Base-by-base conservation (phyloP, 345 rosid genomes). In the Trapa bicornis region DNA sequence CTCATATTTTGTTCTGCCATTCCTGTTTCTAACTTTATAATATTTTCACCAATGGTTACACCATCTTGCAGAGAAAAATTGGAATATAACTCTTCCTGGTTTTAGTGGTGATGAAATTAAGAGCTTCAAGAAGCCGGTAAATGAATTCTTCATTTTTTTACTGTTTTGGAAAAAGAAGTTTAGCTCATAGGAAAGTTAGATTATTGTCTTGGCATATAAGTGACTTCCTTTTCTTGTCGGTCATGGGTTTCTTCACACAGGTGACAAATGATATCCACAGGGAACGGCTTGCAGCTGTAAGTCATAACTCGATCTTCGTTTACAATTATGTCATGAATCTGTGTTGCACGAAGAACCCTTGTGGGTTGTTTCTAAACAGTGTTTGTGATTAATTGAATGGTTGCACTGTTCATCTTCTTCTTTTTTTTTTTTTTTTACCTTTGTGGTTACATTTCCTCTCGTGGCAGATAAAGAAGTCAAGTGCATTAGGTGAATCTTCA, bases 81-180 rank as follows among this genome's bases (percentile, higher is more conserved):
- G 97, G 97, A 87, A 91, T 70, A 83, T 94, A 80, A 76, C 83
- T 42, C 91, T 90, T 67, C 99, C 99, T 60, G 99, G 97, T 71
- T 91, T 89, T 76, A 64, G 88, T 61, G 79, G 91, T 60, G 97
- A 91, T 79, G 99, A 91, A 81, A 84, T 94, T 62, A 91, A 91
- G 84, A 89, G 81, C 72, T 91, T 76, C 77, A 81, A 84, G 65
- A 94, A 87, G 72, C 96, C 85, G 57, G 96, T 90, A 83, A 84
- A 81, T 50, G 48, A 52, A 43, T 54, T 2, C 36, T 29, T 5
- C 1, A 39, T 37, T 50, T 8, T 3, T 36, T 36, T 4, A 41
- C 6, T 41, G 43, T 41, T 41, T 4, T 41, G 43, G 6, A 41
- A 41, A 41, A 41, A 8, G 0, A 37, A 15, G 29, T 39, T 1